These are phyloP conservation scores for Austroboletus rostrupii DNA, from an alignment of 1,284 basidiomycete species.

Conservation along the genomic window DNA sequence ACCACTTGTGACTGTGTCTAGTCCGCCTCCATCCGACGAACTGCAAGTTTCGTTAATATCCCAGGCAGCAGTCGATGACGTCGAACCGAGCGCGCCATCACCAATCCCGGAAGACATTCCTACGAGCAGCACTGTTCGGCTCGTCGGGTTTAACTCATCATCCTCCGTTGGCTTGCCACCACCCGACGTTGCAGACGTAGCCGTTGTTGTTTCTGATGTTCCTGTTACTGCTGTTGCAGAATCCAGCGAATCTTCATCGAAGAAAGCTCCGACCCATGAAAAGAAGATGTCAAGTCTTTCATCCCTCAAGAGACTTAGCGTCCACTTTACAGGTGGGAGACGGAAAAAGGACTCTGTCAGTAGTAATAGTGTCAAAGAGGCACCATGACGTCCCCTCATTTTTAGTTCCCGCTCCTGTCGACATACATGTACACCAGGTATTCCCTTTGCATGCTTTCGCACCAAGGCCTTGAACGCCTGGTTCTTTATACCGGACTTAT, in stretches of 20 bases:
- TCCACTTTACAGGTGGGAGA: constrained; percentile 31
- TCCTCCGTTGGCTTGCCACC: constrained; percentile 30
- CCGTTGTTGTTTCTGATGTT: constrained; percentile 22
- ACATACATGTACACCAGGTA: constrained; percentile 23
- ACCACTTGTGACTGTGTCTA: constrained; percentile 31
- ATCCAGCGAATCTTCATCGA: constrained; percentile 9
- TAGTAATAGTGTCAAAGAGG: constrained; percentile 32
- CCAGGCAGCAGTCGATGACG: neutral
- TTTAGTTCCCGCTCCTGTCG: constrained; percentile 2
- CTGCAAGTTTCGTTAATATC: constrained; percentile 3
- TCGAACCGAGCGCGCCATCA: constrained; percentile 7
- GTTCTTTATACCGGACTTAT: constrained; percentile 3
- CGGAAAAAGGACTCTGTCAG: constrained; percentile 53
- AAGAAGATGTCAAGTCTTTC: constrained; percentile 53
- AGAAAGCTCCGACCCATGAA: constrained; percentile 38
- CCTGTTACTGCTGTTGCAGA: constrained; percentile 20
- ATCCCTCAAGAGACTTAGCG: constrained; percentile 53
- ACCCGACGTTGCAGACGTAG: constrained; percentile 27
- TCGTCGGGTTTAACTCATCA: constrained; percentile 50
- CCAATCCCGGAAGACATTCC: constrained; percentile 9
- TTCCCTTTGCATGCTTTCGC: constrained; percentile 11
- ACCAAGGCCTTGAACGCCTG: constrained; percentile 3
- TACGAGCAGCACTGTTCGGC: constrained; percentile 44
- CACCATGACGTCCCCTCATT: constrained; percentile 24
- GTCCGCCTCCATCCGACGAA: constrained; percentile 12